Evolutionary conservation across 2,329 filamentous ascomycete genomes (phyloP).

Genomic region (Exophiala dermatitidis): DNA sequence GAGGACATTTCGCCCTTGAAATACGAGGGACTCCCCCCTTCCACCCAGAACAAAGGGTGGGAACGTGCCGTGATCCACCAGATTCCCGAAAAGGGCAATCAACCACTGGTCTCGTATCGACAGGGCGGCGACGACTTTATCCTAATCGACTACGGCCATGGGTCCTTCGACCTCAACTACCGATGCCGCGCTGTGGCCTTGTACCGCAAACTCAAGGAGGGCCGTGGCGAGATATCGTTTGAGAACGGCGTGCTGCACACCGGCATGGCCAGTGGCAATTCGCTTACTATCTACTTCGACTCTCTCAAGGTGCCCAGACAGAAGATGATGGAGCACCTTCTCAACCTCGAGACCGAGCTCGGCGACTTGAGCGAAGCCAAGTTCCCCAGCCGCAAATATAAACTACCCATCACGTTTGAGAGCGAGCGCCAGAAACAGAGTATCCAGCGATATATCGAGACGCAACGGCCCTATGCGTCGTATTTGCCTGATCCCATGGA

Average conservation of each 20-base stretch:
- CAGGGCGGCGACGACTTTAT: constrained; percentile 47
- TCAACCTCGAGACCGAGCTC: constrained; percentile 34
- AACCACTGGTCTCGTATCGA: constrained; percentile 37
- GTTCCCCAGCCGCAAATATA: constrained; percentile 41
- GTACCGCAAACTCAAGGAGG: constrained; percentile 41
- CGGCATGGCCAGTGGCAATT: constrained; percentile 46
- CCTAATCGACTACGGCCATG: constrained; percentile 52
- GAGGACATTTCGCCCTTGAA: constrained; percentile 31
- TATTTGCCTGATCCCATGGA: constrained; percentile 57
- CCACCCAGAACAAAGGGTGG: constrained; percentile 22
- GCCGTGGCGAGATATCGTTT: constrained; percentile 32
- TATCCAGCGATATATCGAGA: constrained; percentile 54
- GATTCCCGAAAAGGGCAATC: constrained; percentile 32
- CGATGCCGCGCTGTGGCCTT: constrained; percentile 50
- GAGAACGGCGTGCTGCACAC: constrained; percentile 40
- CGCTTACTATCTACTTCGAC: constrained; percentile 43
- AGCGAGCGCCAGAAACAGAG: constrained; percentile 39
- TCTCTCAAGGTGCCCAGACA: constrained; percentile 35
- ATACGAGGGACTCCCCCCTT: constrained; percentile 24
- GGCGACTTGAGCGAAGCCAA: constrained; percentile 37
- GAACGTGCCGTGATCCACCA: constrained; percentile 33
- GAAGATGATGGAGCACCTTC: constrained; percentile 34
- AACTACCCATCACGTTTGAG: constrained; percentile 41
- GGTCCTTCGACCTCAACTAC: constrained; percentile 51
- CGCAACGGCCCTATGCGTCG: constrained; percentile 53